Percentiles rank a stretch among this genome's conserved stretches.
phyloP scores from a whole-genome alignment of 2,329 filamentous ascomycete species.

The Colletotrichum tropicale region DNA sequence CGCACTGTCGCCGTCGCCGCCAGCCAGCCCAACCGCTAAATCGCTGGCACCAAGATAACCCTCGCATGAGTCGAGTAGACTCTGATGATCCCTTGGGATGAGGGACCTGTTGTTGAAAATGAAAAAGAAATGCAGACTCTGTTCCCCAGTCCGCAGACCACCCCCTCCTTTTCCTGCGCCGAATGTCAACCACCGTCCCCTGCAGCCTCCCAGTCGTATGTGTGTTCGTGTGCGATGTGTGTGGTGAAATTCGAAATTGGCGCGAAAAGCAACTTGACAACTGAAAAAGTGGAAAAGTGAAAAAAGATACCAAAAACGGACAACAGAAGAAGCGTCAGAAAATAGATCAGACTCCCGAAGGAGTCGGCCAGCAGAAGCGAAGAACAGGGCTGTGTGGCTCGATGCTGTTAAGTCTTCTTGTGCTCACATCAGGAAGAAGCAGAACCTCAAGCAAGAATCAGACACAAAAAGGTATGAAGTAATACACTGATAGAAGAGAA shows the following conservation, averaged over 20 bases:
- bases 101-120: neutral
- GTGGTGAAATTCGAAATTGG: neutral
- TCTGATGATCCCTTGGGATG: neutral
- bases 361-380: constrained; percentile 2
- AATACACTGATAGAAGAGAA: constrained; percentile 21
- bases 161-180: constrained; percentile 2
- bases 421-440: neutral
- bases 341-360: neutral
- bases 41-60: neutral
- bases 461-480: constrained; percentile 14
- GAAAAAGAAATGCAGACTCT: neutral
- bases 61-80: neutral
- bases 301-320: neutral
- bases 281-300: neutral
- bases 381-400: constrained; percentile 12
- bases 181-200: neutral
- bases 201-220: neutral
- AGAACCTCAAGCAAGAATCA: constrained; percentile 2
- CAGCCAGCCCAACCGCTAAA: neutral
- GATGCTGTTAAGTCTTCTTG: constrained; percentile 3
- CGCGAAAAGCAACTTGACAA: neutral
- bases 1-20: neutral
- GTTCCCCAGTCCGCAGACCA: neutral
- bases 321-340: neutral
- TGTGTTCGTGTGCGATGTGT: constrained; percentile 14